Conservation (phyloP, 2,329 filamentous ascomycete genomes). For the Endocalyx cinctus region DNA sequence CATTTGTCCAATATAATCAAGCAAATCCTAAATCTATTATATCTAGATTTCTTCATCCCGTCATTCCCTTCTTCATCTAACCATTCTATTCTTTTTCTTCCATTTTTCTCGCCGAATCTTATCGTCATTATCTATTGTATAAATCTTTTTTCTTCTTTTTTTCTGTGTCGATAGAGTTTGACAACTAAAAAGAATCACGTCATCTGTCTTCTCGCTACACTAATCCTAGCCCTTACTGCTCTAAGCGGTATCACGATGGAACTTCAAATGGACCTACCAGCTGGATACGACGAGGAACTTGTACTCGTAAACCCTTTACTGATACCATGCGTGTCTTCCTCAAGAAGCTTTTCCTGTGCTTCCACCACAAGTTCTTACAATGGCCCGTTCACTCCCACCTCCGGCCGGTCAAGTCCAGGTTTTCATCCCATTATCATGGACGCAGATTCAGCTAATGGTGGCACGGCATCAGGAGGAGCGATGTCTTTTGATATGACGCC, state of each 20-base stretch:
- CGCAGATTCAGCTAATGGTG: conserved; percentile 19
- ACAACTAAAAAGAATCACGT: not conserved
- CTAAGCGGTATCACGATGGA: conserved; percentile 21
- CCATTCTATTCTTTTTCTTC: no score
- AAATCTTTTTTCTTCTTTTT: no score
- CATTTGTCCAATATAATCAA: no score
- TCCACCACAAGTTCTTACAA: conserved; percentile 20
- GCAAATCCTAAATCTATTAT: no score
- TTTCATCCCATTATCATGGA: conserved; percentile 18
- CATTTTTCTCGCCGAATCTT: no score
- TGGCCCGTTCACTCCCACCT: conserved; percentile 28
- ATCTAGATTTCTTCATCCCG: no score
- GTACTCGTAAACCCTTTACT: conserved; percentile 15
- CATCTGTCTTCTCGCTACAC: conserved; percentile 6
- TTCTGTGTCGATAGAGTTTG: not conserved
- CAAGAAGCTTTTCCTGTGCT: conserved; percentile 25
- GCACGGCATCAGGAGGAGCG: conserved; percentile 16
- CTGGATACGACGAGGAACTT: conserved; percentile 21
- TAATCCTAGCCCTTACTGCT: conserved; percentile 7
- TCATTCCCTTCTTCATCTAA: no score
- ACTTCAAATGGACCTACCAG: conserved; percentile 30
- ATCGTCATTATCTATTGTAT: no score
- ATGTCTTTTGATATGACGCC: conserved; percentile 28
- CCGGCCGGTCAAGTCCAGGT: conserved; percentile 28
- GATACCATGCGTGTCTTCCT: conserved; percentile 19